A percentile compares a stretch with the other conserved stretches of the same genome.
Evolutionary conservation across 257 asterid genomes (phyloP).

Genomic region (Przewalskia tangutica): DNA sequence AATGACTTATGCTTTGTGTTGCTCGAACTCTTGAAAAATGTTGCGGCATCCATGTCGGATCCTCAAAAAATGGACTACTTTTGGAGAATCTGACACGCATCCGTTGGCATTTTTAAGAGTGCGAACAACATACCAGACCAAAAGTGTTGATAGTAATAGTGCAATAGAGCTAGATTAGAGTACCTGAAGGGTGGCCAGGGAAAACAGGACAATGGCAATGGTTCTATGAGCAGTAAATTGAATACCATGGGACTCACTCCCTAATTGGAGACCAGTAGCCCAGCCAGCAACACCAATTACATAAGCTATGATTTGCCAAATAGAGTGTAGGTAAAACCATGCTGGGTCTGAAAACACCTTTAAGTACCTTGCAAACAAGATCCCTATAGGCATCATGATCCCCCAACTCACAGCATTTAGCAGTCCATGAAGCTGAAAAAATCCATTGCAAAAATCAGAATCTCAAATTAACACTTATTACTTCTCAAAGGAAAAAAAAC

Average conservation of each 20-base stretch:
- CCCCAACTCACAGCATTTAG: conserved; percentile 83
- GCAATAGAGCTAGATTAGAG: background rate
- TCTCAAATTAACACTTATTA: background rate
- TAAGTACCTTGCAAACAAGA: conserved; percentile 60
- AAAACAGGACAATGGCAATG: conserved; percentile 62
- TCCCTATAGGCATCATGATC: conserved; percentile 65
- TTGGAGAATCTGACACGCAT: background rate
- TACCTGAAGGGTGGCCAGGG: conserved; percentile 76
- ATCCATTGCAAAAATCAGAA: background rate
- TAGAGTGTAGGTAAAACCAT: conserved; percentile 78
- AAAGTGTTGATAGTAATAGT: background rate
- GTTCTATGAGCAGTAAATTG: conserved; percentile 44
- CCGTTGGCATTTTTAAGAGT: background rate
- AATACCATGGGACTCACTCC: conserved; percentile 61
- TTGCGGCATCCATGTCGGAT: background rate
- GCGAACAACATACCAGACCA: background rate
- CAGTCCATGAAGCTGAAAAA: conserved; percentile 66
- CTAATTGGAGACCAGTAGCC: conserved; percentile 70
- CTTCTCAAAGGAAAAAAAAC: background rate
- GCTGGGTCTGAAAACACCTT: conserved; percentile 79
- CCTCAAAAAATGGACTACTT: background rate
- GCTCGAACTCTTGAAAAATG: background rate
- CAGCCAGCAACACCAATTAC: conserved; percentile 82
- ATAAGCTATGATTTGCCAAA: conserved; percentile 64
- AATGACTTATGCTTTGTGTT: background rate